A percentile compares a stretch with the other conserved stretches of the same genome.
Evolutionary conservation across 768 basidiomycete genomes (phyloP).

Genomic region (Russula virescens): DNA sequence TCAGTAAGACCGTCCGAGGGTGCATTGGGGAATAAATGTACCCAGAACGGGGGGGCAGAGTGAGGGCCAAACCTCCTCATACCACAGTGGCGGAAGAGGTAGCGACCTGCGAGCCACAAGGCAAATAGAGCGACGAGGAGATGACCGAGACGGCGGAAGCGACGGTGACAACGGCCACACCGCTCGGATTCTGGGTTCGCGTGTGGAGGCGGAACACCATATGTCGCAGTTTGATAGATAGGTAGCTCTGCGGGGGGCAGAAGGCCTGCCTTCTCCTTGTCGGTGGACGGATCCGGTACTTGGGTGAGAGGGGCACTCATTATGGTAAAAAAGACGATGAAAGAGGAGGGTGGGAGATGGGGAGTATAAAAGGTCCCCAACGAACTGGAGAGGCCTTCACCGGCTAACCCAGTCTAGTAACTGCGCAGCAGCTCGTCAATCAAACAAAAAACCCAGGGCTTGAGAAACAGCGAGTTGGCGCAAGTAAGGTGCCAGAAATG

Average conservation of each 20-base stretch:
- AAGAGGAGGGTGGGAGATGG: background rate
- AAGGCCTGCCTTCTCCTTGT: constrained; percentile 8
- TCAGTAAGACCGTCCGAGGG: background rate
- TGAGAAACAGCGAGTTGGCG: too few relatives aligned
- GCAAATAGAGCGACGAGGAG: background rate
- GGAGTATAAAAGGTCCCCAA: background rate
- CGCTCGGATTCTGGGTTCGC: background rate
- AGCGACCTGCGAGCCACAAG: background rate
- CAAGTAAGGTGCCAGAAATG: too few relatives aligned
- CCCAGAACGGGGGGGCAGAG: background rate
- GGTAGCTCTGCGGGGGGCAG: background rate
- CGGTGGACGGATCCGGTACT: background rate
- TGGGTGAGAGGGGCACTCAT: background rate
- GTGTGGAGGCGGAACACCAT: background rate
- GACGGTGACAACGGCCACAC: background rate
- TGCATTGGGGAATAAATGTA: background rate
- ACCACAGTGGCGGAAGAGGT: constrained; percentile 1
- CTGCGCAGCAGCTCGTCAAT: background rate
- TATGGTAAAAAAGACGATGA: background rate
- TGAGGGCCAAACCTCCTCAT: background rate
- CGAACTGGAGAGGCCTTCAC: background rate
- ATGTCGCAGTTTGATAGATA: background rate
- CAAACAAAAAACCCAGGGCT: background rate
- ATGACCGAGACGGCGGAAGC: constrained; percentile 2
- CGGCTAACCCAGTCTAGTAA: too few relatives aligned